Conservation (phyloP, 768 basidiomycete species). For the Russula vinacea region DNA sequence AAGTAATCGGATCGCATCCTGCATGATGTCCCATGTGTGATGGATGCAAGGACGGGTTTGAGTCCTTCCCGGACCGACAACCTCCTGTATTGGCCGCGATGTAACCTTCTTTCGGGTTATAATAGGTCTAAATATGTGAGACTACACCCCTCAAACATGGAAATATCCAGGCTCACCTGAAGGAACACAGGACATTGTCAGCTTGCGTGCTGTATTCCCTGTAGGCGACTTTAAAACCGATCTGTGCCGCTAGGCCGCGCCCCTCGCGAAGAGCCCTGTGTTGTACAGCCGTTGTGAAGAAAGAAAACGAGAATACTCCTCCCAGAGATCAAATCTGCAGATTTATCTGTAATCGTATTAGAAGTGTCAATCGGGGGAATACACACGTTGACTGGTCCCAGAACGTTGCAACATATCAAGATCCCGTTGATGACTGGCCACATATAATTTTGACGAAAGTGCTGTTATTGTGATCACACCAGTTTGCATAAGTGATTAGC, state of each 20-base stretch:
- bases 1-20: constrained; percentile 73
- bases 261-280: constrained; percentile 73
- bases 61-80: constrained; percentile 64
- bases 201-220: constrained; percentile 58
- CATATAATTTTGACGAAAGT: constrained; percentile 51
- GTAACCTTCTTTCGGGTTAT: constrained; percentile 60
- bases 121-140: constrained; percentile 54
- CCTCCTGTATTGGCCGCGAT: constrained; percentile 76
- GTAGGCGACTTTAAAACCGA: constrained; percentile 50
- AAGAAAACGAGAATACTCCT: constrained; percentile 70
- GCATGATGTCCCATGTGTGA: constrained; percentile 74
- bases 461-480: constrained; percentile 50
- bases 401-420: constrained; percentile 64
- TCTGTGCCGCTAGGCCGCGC: constrained; percentile 53
- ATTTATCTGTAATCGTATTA: constrained; percentile 1
- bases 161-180: constrained; percentile 45
- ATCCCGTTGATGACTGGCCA: constrained; percentile 76
- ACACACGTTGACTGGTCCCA: constrained; percentile 68
- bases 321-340: constrained; percentile 69
- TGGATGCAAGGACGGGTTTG: constrained; percentile 53
- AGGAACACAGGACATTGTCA: constrained; percentile 68
- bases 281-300: constrained; percentile 73
- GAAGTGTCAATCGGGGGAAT: neutral
- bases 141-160: neutral
- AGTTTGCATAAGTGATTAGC: constrained; percentile 69